Base-by-base conservation (phyloP, 2,329 filamentous ascomycete genomes). In the Apiospora koreana region DNA sequence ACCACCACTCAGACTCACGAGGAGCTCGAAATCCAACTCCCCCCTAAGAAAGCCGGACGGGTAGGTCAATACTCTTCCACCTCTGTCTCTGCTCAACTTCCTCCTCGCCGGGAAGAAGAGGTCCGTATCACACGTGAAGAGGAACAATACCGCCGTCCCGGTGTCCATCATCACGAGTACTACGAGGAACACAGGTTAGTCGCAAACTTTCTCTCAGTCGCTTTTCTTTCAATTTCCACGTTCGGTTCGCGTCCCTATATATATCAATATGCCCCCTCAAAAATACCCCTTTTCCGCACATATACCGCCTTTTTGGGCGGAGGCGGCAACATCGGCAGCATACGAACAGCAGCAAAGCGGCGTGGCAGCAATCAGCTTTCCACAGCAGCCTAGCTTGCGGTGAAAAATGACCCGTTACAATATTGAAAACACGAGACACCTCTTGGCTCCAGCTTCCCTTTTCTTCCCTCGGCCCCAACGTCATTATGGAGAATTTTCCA, bases 11-110 rank as follows among this genome's bases (percentile, higher is more conserved):
- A 77, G 83, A 91, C 90, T 84, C 91, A 94, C 91, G 91, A 95
- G 91, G 94, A 97, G 91, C 90, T 93, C 87, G 91, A 95, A 86
- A 90, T 94, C 87, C 91, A 92, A 81, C 88, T 94, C 77, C 86
- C 86, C 74, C 76, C 78, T 77, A 86, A 90, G 87, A 91, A 91
- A 92, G 92, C 93, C 93, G 95, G 95, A 97, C 95, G 94, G 94
- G 94, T 97, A 95, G 94, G 93, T 94, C 90, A 93, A 89, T 87
- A 91, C 89, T 94, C 92, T 92, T 91, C 90, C 21, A 86, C 86
- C 81, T 84, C 88, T 82, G 85, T 85, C 81, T 62, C 54, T 35
- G 83, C 88, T 83, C 86, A 86, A 83, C 89, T 91, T 86, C 90
- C 89, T 79, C 87, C 86, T 80, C 86, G 85, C 81, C 86, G 88